Base-by-base conservation (phyloP, 176 grass and related monocot species). In the Paspalum notatum region DNA sequence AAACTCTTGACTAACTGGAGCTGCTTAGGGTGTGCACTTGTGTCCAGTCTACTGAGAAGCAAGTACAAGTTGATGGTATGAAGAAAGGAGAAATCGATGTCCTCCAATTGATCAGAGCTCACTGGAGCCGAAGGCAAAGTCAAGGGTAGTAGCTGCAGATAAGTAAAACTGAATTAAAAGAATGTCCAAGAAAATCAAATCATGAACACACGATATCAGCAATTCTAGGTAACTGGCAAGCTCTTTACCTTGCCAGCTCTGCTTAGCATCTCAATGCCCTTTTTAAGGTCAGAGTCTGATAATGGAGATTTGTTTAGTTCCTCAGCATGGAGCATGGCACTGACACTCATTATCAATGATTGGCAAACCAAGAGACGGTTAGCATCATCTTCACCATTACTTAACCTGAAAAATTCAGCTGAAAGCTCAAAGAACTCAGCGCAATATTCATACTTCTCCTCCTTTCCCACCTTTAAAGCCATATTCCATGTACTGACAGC, bases 201-300 rank as follows among this genome's bases (percentile, higher is more conserved):
- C 16, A 39, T 25, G 64, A 73, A 41, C 72, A 18, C 76, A 13
- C 79, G 5, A 20, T 51, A 88, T 38, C 21, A 39, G 48, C 61
- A 66, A 69, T 17, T 87, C 44, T 53, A 74, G 43, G 58, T 74
- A 82, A 68, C 46, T 92, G 24, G 47, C 65, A 84, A 71, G 69
- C 61, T 52, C 37, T 63, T 78, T 93, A 99, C 96, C 96, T 99
- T 99, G 72, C 88, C 86, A 67, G 96, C 92, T 88, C 76, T 92
- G 48, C 16, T 78, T 20, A 99, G 90, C 96, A 93, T 95, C 85
- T 93, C 92, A 81, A 88, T 72, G 11, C 89, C 88, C 79, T 86
- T 90, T 77, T 99, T 99, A 40, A 99, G 9, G 12, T 99, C 90
- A 76, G 73, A 86, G 37, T 95, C 90, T 24, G 65, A 79, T 72